phyloP scores from a whole-genome alignment of 1,284 basidiomycete species.

The Sporisorium reilianum region DNA sequence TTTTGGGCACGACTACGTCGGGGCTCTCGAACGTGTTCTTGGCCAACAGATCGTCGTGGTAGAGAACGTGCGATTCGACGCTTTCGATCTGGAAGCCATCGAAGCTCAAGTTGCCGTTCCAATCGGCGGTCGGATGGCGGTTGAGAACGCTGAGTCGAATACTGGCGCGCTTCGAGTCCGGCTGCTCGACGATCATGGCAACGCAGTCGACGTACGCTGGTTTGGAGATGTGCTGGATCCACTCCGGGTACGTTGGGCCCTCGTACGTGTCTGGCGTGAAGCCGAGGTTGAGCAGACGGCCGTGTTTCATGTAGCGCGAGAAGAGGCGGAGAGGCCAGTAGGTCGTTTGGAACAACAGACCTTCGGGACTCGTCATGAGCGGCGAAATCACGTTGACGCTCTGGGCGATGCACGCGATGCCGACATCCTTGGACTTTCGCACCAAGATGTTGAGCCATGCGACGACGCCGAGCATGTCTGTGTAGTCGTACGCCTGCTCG shows the following conservation, averaged over 20 bases:
- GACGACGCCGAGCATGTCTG: slow-evolving; percentile 75
- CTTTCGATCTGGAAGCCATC: slow-evolving; percentile 40
- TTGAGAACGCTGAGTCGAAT: slow-evolving; percentile 74
- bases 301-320: slow-evolving; percentile 74
- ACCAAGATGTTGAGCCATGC: slow-evolving; percentile 78
- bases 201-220: slow-evolving; percentile 73
- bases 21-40: slow-evolving; percentile 49
- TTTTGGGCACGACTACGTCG: slow-evolving; percentile 33
- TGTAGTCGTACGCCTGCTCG: slow-evolving; percentile 75
- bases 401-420: slow-evolving; percentile 78
- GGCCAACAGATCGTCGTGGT: slow-evolving; percentile 37
- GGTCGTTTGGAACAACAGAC: slow-evolving; percentile 74
- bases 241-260: slow-evolving; percentile 73
- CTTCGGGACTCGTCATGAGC: slow-evolving; percentile 70
- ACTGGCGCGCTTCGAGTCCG: slow-evolving; percentile 57
- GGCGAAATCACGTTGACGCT: slow-evolving; percentile 75
- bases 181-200: slow-evolving; percentile 71
- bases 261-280: slow-evolving; percentile 70
- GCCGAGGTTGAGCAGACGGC: slow-evolving; percentile 72
- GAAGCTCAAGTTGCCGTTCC: slow-evolving; percentile 30
- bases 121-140: slow-evolving; percentile 66
- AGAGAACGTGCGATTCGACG: slow-evolving; percentile 39
- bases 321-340: slow-evolving; percentile 75
- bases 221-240: slow-evolving; percentile 69
- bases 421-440: slow-evolving; percentile 75